Percentiles rank a stretch among this genome's conserved stretches.
phyloP scores from a whole-genome alignment of 2,329 filamentous ascomycete species.

The Penicillium sp. region DNA sequence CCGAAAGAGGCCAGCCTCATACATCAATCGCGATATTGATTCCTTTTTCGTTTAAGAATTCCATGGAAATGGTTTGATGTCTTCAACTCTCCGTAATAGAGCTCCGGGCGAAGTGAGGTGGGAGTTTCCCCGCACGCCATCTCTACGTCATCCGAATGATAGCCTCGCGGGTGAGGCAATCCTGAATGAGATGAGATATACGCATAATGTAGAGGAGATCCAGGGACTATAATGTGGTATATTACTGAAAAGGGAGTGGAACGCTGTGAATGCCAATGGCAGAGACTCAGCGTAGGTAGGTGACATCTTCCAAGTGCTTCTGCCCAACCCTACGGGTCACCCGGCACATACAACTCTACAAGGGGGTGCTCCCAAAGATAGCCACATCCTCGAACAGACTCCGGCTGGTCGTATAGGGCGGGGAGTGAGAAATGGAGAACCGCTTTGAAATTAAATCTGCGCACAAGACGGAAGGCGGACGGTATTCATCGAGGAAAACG shows the following conservation, averaged over 20 bases:
- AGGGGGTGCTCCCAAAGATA: constrained; percentile 9
- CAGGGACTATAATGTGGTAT: too few relatives aligned
- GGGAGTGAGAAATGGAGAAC: constrained; percentile 15
- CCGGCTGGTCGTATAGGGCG: constrained; percentile 22
- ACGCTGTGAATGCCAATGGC: too few relatives aligned
- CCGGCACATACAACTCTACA: constrained; percentile 18
- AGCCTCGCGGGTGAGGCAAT: too few relatives aligned
- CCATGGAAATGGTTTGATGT: constrained; percentile 7
- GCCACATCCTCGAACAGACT: constrained; percentile 5
- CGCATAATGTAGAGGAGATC: too few relatives aligned
- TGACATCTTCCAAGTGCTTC: too few relatives aligned
- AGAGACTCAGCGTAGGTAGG: too few relatives aligned
- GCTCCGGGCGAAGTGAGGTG: background rate
- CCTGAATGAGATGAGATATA: too few relatives aligned
- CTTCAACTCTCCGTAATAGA: background rate
- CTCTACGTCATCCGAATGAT: too few relatives aligned
- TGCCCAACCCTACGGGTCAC: too few relatives aligned
- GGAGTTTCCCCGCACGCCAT: too few relatives aligned
- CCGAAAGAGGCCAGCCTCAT: background rate
- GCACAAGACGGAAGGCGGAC: constrained; percentile 23
- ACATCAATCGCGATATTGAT: constrained; percentile 27
- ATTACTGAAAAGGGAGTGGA: too few relatives aligned
- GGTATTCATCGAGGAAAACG: constrained; percentile 23
- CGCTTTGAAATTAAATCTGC: constrained; percentile 23
- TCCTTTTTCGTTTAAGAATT: constrained; percentile 8